These are phyloP conservation scores for Pseudogymnoascus sp. DNA, from an alignment of 2,329 filamentous ascomycete genomes.

Conservation along the genomic window DNA sequence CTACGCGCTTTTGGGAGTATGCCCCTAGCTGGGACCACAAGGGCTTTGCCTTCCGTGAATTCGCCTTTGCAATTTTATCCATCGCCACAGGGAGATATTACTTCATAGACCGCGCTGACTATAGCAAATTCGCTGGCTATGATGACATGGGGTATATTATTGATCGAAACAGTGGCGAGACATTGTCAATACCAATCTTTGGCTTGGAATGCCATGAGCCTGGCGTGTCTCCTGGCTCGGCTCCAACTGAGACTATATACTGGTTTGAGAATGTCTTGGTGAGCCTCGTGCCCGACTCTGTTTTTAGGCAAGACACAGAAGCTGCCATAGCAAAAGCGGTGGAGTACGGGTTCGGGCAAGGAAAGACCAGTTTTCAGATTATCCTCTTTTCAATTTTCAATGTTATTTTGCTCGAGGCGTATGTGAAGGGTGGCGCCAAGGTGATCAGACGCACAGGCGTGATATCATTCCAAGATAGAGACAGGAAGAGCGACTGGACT, in stretches of 20 bases:
- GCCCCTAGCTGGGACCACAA: not conserved
- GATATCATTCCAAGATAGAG: not conserved
- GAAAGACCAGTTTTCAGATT: not conserved
- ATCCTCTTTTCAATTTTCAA: not conserved
- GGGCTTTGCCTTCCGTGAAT: not conserved
- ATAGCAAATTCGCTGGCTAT: not conserved
- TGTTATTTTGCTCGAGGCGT: not conserved
- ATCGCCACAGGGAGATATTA: not conserved
- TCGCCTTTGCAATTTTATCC: not conserved
- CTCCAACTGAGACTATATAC: not conserved
- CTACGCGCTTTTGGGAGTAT: not conserved
- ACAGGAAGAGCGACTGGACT: not conserved
- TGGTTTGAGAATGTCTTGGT: slow-evolving; percentile 1
- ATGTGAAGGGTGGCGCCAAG: not conserved
- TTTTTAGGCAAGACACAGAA: not conserved
- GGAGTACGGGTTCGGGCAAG: not conserved
- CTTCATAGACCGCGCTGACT: not conserved
- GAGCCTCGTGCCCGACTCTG: not conserved
- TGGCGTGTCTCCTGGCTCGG: not conserved
- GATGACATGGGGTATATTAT: not conserved
- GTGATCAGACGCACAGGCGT: not conserved
- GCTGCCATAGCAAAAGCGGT: not conserved
- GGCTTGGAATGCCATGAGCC: not conserved
- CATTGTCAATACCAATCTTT: not conserved
- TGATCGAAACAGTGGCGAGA: not conserved